phyloP scores from a whole-genome alignment of 2,329 filamentous ascomycete species.

The Penicillium verrucosum region DNA sequence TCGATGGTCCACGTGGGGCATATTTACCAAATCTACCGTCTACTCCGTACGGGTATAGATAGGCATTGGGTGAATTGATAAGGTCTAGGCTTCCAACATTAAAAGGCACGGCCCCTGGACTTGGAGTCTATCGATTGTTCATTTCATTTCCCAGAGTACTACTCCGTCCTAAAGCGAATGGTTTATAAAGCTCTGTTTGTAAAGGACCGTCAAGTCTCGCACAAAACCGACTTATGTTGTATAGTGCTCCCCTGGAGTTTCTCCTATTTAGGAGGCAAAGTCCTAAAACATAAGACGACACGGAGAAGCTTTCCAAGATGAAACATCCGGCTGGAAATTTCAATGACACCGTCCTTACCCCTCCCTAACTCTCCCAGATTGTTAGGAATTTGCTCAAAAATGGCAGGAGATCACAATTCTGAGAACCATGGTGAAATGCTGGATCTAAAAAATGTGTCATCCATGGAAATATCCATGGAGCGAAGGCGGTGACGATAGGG shows the following conservation, averaged over 20 bases:
- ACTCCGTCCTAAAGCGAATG: neutral
- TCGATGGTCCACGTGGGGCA: neutral
- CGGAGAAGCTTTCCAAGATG: slow-evolving; percentile 8
- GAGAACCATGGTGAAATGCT: neutral
- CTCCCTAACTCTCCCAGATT: neutral
- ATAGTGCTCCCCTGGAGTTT: neutral
- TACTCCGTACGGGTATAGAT: too few relatives aligned
- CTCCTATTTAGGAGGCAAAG: neutral
- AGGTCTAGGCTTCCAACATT: neutral
- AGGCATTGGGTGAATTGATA: neutral
- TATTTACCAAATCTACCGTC: neutral
- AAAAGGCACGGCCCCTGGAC: neutral
- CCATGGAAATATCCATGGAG: neutral
- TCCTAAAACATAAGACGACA: neutral
- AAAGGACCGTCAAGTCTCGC: neutral
- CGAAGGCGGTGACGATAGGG: slow-evolving; percentile 2
- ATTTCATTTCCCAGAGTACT: neutral
- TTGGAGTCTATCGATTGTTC: neutral
- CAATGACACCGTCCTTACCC: neutral
- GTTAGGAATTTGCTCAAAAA: neutral
- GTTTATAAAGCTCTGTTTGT: neutral
- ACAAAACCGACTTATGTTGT: neutral
- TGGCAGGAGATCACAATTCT: neutral
- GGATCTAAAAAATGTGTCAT: neutral
- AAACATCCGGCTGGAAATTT: neutral